phyloP scores from a whole-genome alignment of 768 basidiomycete genomes.

The Suillus subluteus region DNA sequence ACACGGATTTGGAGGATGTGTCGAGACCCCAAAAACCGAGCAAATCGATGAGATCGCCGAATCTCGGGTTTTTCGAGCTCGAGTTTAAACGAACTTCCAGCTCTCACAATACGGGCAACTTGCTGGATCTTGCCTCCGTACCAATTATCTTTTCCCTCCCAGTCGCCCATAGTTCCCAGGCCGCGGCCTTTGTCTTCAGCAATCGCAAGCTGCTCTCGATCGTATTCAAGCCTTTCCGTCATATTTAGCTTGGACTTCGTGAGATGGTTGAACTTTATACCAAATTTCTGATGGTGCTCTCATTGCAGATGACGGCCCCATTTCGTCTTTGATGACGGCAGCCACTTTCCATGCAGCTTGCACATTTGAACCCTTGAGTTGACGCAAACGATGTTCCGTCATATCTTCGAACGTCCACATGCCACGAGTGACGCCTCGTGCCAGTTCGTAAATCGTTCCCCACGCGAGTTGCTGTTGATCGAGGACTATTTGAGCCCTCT shows the following conservation, averaged over 20 bases:
- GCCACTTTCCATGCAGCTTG: constrained; percentile 33
- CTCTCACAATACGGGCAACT: constrained; percentile 43
- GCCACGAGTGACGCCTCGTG: constrained; percentile 41
- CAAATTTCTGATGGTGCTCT: constrained; percentile 24
- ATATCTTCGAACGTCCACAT: constrained; percentile 43
- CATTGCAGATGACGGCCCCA: not conserved
- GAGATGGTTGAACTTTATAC: constrained; percentile 13
- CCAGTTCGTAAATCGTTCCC: constrained; percentile 50
- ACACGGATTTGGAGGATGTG: constrained; percentile 62
- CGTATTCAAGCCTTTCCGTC: constrained; percentile 47
- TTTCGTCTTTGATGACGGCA: constrained; percentile 26
- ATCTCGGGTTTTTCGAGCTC: constrained; percentile 59
- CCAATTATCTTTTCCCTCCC: constrained; percentile 56
- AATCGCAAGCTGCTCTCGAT: constrained; percentile 69
- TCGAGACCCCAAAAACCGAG: constrained; percentile 66
- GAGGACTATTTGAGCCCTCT: constrained; percentile 31
- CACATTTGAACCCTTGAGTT: constrained; percentile 37
- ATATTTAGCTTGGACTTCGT: not conserved
- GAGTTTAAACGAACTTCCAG: constrained; percentile 36
- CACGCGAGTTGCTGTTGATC: constrained; percentile 41
- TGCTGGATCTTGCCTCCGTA: constrained; percentile 74
- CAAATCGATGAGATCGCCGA: constrained; percentile 64
- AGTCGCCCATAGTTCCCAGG: constrained; percentile 62
- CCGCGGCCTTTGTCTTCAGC: constrained; percentile 57
- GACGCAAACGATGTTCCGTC: constrained; percentile 27